Evolutionary conservation across 2,329 filamentous ascomycete genomes (phyloP), one percentile per base, ranked within the genome.

Genomic region (Aspergillus hortae): DNA sequence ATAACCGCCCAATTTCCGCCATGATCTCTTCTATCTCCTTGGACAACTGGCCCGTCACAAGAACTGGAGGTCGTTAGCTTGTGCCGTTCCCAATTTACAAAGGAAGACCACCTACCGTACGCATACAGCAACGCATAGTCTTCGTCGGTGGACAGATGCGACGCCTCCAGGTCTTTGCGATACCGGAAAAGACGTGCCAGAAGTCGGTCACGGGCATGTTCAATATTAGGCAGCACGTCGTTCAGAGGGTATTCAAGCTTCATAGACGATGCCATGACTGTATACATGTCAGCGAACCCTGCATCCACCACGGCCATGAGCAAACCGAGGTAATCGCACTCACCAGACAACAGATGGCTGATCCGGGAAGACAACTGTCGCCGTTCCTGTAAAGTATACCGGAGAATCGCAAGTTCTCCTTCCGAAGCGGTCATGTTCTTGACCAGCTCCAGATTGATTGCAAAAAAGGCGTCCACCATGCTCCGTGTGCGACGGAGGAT

Each of bases 81-180:
- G 19, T 41, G 45, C n/a, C 19, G 25, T 47, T 19, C 42, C n/a
- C 15, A 6, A 30, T 25, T 7, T 27, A 33, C 4, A 4, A 19
- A 6, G 35, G 43, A 15, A 10, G 2, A 46, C 32, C 32, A 74
- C 79, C 69, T 66, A 83, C 81, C 90, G 74, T 96, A 99, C 15
- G 92, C 92, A 73, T 97, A 99, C 41, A 97, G 73, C 59, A 97
- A 75, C 57, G 92, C 91, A 68, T 94, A 97, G 67, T 99, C 94
- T 56, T 77, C 75, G 49, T 79, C 77, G 2, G 69, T 74, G 2
- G 73, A 74, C 23, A 67, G 61, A 14, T 70, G 72, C 51, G 75
- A 78, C 21, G 67, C 65, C 2, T 78, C 77, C 49, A 85, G 83
- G 50, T 87, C 84, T 67, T 89, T 87, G 51, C 92, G 80, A 71